Evolutionary conservation across 352 stramenopile species (phyloP), one percentile per base, ranked within the genome.

Genomic region (Globisporangium okanoganense): DNA sequence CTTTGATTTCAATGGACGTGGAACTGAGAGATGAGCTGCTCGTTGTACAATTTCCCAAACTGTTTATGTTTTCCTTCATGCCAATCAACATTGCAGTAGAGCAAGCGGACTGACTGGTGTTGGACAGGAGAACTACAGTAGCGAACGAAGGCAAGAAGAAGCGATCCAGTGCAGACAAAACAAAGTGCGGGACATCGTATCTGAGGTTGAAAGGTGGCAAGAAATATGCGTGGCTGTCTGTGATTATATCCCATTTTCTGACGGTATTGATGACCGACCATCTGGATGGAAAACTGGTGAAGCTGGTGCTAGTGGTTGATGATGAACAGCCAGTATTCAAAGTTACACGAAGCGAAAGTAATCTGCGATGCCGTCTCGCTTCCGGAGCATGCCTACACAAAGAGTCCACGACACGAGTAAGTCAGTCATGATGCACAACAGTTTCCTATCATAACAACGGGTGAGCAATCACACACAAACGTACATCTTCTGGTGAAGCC

Each of bases 401-500:
- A 25, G 29, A 29, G 18, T 29, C 6, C 16, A 41, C 5, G 20
- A 29, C 8, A 2, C 16, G n/a, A 10, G 13, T 6, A 10, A 25
- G 10, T 7, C 29, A 33, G 22, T 18, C 16, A 31, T 52, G 25
- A 29, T 22, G 13, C 24, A 49, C 12, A 10, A 43, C 36, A 44
- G 18, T 44, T 44, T 5, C 38, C 38, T 9, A 44, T 44, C 13
- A 44, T 4, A 14, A 44, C 38, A 20, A 5, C 14, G 4, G 13
- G 12, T 13, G n/a, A n/a, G n/a, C n/a, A n/a, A n/a, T n/a, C n/a
- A n/a, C 2, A 41, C 18, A 16, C 10, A 18, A 49, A 66, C 65
- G 66, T 76, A 80, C 86, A 95, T 52, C 82, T 74, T 16, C 84
- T 65, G 10, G 86, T 94, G 51, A 90, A 66, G 10, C 54, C 72